A percentile compares a stretch with the other conserved stretches of the same genome.
phyloP scores from a whole-genome alignment of 805 yeast species.

The Zygoascus bituminiphila region DNA sequence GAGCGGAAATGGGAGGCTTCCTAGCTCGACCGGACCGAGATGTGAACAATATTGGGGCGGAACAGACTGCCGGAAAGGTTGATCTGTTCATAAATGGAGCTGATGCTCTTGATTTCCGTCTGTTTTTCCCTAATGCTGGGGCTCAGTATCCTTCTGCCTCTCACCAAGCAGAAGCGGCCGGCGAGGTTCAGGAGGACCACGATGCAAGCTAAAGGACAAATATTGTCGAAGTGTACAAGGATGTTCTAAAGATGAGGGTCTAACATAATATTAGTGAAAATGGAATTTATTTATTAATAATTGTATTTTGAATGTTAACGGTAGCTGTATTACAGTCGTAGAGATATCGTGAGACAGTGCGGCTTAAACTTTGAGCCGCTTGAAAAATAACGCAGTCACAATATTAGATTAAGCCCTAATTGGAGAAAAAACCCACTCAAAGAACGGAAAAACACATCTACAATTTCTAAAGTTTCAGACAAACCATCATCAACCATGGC shows the following conservation, averaged over 20 bases:
- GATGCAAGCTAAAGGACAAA: too few relatives aligned
- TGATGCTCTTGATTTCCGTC: neutral
- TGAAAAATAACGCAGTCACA: neutral
- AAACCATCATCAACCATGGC: conserved; percentile 1
- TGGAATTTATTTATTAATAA: neutral
- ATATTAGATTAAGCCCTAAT: neutral
- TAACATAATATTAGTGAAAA: neutral
- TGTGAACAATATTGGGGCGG: neutral
- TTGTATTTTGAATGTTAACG: too few relatives aligned
- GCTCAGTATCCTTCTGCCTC: neutral
- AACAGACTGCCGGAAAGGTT: neutral
- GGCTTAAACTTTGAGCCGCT: neutral
- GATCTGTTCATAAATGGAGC: conserved; percentile 3
- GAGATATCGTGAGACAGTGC: neutral
- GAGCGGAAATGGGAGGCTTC: conserved; percentile 42
- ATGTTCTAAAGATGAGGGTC: neutral
- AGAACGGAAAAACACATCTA: too few relatives aligned
- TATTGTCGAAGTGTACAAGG: too few relatives aligned
- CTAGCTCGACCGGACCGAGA: conserved; percentile 10
- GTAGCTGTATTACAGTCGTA: too few relatives aligned
- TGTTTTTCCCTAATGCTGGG: conserved; percentile 1
- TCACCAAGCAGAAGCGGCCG: neutral
- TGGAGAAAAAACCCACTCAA: neutral
- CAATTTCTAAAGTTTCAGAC: neutral
- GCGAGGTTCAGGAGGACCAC: neutral